Base-by-base conservation (phyloP, 768 basidiomycete species). In the Leccinellum luteum region DNA sequence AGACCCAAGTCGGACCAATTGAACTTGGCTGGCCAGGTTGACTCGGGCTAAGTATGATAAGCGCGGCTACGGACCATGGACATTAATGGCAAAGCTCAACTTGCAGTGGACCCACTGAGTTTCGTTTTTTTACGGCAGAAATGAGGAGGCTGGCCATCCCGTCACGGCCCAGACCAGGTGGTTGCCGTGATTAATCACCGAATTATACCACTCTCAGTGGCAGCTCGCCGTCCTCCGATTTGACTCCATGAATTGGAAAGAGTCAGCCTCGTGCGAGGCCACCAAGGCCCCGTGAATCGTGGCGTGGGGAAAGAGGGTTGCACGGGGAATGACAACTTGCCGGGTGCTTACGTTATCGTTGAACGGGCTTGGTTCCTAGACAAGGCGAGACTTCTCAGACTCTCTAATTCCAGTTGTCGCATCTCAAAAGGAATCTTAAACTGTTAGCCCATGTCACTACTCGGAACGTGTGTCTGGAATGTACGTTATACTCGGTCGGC, bases 401-500 rank as follows among this genome's bases (percentile, higher is more conserved):
- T 10, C n/a, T 19, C 38, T 15, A 30, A 9, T 30, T 5, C 9
- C 9, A 41, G 38, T n/a, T 41, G 38, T 19, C 38, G n/a, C n/a
- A 6, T 41, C 41, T 43, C 41, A 43, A 43, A 43, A 9, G 41
- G 19, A 19, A 43, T 12, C 19, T n/a, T 43, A 10, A 43, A 19
- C 41, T n/a, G n/a, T 9, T 28, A 28, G 4, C 28, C 4, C 28
- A 44, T 44, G 44, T 14, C 21, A 44, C 21, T 45, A 44, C 21
- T 45, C 44, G 44, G 44, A 12, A 85, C 82, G 3, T 87, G 87
- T 67, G 75, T 57, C 73, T 79, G 38, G 78, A 76, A 43, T 19
- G 19, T 43, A 43, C 41, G 41, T 19, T 43, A 12, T 43, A 13
- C 10, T 31, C 17, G 38, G 17, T 38, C 38, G 38, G 35, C 28